phyloP scores from a whole-genome alignment of 2,329 filamentous ascomycete genomes.

The Colletotrichum nymphaeae region DNA sequence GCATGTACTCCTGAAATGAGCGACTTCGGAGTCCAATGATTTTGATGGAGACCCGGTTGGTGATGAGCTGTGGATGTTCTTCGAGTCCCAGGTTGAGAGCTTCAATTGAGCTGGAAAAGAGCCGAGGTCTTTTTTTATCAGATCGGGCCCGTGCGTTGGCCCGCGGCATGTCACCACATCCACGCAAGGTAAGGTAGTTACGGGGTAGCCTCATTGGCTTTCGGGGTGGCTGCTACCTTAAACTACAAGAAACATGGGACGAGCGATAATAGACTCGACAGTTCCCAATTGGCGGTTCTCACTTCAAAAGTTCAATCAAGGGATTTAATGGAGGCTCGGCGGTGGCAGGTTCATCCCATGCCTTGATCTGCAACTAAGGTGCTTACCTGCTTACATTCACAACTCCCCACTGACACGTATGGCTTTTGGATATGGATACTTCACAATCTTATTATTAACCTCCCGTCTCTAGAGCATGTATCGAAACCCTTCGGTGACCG shows the following conservation, averaged over 20 bases:
- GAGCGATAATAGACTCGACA: not conserved
- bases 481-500: conserved; percentile 48
- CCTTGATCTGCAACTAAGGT: not conserved
- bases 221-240: not conserved
- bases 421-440: not conserved
- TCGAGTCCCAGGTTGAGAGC: not conserved
- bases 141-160: not conserved
- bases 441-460: not conserved
- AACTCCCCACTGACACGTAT: not conserved
- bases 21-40: not conserved
- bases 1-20: not conserved
- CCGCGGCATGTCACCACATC: not conserved
- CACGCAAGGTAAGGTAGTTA: not conserved
- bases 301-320: not conserved
- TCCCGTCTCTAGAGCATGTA: conserved; percentile 56
- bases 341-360: not conserved
- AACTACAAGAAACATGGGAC: not conserved
- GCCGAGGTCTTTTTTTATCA: not conserved
- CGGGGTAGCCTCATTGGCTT: not conserved
- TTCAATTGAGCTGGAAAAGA: not conserved
- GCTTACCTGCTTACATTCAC: not conserved
- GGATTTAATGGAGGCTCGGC: not conserved
- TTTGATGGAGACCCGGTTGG: not conserved
- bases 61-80: not conserved
- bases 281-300: not conserved